A percentile compares a stretch with the other conserved stretches of the same genome.
These are phyloP conservation scores for Boletellus emodensis DNA, from an alignment of 768 basidiomycete genomes.

Conservation along the genomic window DNA sequence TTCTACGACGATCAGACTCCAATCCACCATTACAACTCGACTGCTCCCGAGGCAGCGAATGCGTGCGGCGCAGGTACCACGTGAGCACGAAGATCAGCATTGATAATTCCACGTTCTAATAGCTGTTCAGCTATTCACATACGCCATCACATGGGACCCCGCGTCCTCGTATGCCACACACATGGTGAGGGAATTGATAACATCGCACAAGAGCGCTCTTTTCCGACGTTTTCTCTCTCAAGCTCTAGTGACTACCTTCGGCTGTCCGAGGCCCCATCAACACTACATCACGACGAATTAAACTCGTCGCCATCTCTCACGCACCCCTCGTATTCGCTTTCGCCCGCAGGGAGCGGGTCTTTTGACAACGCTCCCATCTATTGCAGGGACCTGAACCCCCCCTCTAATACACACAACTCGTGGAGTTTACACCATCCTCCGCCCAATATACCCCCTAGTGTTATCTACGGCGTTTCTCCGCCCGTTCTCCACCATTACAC, in stretches of 20 bases:
- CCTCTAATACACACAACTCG: not conserved
- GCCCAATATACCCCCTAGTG: not conserved
- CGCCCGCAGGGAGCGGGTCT: not conserved
- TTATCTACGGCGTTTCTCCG: not conserved
- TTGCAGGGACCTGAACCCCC: not conserved
- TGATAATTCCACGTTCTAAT: constrained; percentile 4
- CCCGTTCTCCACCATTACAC: not conserved
- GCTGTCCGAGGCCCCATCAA: not conserved
- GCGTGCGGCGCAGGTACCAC: not conserved
- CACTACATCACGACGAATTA: constrained; percentile 1
- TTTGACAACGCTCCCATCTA: not conserved
- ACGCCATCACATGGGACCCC: not conserved
- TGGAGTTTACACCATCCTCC: constrained; percentile 6
- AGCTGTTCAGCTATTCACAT: constrained; percentile 5
- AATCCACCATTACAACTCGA: not conserved
- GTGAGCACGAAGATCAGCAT: constrained; percentile 7
- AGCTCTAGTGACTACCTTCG: constrained; percentile 3
- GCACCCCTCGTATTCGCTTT: not conserved
- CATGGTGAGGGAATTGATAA: constrained; percentile 9
- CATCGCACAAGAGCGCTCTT: not conserved
- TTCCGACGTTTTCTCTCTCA: not conserved
- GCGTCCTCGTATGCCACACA: not conserved
- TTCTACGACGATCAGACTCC: constrained; percentile 5
- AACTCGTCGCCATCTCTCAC: not conserved
- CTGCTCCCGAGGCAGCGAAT: not conserved